phyloP scores from a whole-genome alignment of 164 flowering plant genomes.

The Vitis rotundifolia region DNA sequence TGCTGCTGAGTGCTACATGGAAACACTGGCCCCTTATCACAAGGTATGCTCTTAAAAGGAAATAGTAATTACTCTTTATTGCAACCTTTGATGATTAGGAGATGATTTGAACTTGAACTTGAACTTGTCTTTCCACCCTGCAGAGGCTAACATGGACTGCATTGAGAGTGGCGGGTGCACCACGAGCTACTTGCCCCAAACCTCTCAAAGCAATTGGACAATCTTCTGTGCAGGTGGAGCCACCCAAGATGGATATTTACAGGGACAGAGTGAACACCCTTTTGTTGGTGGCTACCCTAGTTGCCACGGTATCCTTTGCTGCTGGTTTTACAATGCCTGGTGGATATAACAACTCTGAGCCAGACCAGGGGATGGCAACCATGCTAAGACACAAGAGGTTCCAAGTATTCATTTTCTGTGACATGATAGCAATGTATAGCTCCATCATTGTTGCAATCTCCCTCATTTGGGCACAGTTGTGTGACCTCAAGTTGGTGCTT shows the following conservation, averaged over 20 bases:
- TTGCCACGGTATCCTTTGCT: conserved; percentile 22
- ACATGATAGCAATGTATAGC: conserved; percentile 13
- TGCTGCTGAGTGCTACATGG: conserved; percentile 5
- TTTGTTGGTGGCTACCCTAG: conserved; percentile 22
- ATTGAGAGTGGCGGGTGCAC: not conserved
- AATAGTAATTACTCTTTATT: too few relatives aligned
- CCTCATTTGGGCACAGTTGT: conserved; percentile 17
- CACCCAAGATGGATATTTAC: conserved; percentile 5
- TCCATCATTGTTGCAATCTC: conserved; percentile 3
- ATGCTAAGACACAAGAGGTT: conserved; percentile 3
- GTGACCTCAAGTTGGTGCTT: conserved; percentile 3
- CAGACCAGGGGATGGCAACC: conserved; percentile 11
- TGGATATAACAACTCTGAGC: conserved; percentile 7
- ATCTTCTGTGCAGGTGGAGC: not conserved
- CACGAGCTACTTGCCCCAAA: conserved; percentile 5
- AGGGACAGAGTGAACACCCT: not conserved
- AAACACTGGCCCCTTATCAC: not conserved
- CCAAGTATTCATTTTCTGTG: conserved; percentile 3
- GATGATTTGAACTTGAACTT: too few relatives aligned
- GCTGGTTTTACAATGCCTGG: not conserved
- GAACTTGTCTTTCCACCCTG: too few relatives aligned
- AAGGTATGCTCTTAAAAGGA: conserved; percentile 3
- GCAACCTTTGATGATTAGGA: too few relatives aligned
- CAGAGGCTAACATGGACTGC: too few relatives aligned
- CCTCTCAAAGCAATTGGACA: not conserved